phyloP scores from a whole-genome alignment of 2,329 filamentous ascomycete genomes.

The Botrytis fragariae region DNA sequence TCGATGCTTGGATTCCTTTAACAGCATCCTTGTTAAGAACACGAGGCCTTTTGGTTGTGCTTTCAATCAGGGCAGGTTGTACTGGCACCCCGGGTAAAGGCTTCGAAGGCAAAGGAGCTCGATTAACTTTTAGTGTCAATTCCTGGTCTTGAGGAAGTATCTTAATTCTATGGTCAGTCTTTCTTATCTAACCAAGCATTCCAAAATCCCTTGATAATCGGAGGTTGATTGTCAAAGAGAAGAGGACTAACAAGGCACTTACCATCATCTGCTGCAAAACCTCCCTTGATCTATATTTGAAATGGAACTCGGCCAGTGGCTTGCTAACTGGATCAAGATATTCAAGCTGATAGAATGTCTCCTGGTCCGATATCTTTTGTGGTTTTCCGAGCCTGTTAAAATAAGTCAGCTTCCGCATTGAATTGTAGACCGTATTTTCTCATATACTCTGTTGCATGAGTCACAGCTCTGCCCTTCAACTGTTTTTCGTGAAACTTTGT shows the following conservation, averaged over 20 bases:
- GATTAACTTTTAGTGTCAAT: neutral
- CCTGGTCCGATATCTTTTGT: neutral
- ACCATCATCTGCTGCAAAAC: conserved; percentile 17
- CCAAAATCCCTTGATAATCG: neutral
- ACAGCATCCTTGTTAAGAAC: neutral
- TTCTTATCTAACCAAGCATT: neutral
- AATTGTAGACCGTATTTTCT: neutral
- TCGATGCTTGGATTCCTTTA: neutral
- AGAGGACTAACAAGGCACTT: neutral
- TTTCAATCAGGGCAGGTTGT: neutral
- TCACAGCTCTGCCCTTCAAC: conserved; percentile 9
- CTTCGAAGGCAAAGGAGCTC: neutral
- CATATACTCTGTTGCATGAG: conserved; percentile 14
- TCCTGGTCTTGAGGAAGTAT: neutral
- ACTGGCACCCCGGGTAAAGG: neutral
- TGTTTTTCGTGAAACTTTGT: conserved; percentile 4
- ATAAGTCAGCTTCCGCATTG: neutral
- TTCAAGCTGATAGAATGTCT: conserved; percentile 13
- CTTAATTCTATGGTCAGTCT: neutral
- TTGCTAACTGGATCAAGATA: conserved; percentile 16
- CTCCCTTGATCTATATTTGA: conserved; percentile 21
- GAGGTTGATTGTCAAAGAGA: neutral
- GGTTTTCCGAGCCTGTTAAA: neutral
- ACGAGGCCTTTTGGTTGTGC: neutral
- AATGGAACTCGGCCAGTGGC: conserved; percentile 18